These are phyloP conservation scores for Zasmidium citrigriseum DNA, from an alignment of 2,329 filamentous ascomycete genomes.

Conservation along the genomic window DNA sequence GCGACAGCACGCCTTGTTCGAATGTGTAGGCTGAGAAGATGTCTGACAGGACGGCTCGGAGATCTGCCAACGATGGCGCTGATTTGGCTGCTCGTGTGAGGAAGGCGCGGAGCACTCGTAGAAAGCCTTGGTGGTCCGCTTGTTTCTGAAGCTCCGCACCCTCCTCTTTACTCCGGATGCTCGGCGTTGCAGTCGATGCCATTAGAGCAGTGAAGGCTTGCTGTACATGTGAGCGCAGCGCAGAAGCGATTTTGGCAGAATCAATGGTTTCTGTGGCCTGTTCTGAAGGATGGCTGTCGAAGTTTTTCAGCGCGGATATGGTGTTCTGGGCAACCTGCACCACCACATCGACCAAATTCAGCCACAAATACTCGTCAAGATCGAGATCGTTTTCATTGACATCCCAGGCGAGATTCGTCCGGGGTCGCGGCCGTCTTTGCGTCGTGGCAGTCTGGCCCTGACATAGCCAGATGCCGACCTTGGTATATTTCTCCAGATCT, in stretches of 20 bases:
- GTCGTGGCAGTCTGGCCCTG: conserved; percentile 73
- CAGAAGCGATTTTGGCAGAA: conserved; percentile 61
- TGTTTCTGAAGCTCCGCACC: conserved; percentile 10
- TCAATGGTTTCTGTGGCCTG: conserved; percentile 45
- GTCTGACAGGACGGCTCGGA: conserved; percentile 79
- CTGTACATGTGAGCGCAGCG: conserved; percentile 80
- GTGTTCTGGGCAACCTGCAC: conserved; percentile 55
- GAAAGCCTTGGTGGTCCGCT: conserved; percentile 67
- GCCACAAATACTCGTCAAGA: conserved; percentile 65
- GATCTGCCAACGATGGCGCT: conserved; percentile 82
- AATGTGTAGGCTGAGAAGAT: conserved; percentile 96
- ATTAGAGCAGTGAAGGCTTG: conserved; percentile 87
- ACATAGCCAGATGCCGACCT: conserved; percentile 94
- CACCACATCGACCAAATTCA: conserved; percentile 64
- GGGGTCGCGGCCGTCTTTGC: conserved; percentile 30
- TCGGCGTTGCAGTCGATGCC: conserved; percentile 65
- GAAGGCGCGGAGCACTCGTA: conserved; percentile 86
- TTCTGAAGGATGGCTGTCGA: conserved; percentile 34
- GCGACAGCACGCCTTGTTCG: conserved; percentile 78
- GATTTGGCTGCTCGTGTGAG: conserved; percentile 77
- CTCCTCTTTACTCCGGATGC: conserved; percentile 29
- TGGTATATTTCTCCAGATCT: conserved; percentile 82
- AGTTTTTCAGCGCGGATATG: conserved; percentile 24
- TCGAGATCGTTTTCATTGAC: conserved; percentile 60
- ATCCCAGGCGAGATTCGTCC: conserved; percentile 41